These are phyloP conservation scores for Benincasa hispida DNA, from an alignment of 306 rosid genomes.

Conservation along the genomic window DNA sequence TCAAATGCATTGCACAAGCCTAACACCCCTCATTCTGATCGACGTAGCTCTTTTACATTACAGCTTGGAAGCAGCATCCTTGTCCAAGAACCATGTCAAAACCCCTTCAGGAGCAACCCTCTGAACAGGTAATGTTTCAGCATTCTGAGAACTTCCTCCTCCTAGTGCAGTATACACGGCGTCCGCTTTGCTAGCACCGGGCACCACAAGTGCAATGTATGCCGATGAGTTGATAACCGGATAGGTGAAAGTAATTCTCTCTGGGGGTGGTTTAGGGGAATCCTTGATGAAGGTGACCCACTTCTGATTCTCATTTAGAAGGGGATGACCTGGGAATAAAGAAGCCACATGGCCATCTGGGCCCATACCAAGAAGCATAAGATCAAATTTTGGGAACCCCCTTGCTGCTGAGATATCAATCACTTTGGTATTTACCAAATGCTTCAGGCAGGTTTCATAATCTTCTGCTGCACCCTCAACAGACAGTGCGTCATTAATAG, in stretches of 20 bases:
- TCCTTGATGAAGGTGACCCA: conserved; percentile 79
- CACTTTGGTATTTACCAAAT: conserved; percentile 37
- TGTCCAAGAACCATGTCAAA: conserved; percentile 80
- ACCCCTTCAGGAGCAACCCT: conserved; percentile 66
- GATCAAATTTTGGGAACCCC: conserved; percentile 86
- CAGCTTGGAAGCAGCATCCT: conserved; percentile 73
- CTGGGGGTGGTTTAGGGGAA: conserved; percentile 93
- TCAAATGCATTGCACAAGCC: neutral
- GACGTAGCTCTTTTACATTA: conserved; percentile 17
- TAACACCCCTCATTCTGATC: neutral
- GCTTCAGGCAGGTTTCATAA: conserved; percentile 57
- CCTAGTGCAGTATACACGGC: conserved; percentile 54
- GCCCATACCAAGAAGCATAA: conserved; percentile 93
- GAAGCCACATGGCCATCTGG: conserved; percentile 98
- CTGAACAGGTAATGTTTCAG: conserved; percentile 55
- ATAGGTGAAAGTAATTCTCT: conserved; percentile 76
- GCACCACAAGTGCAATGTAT: conserved; percentile 50
- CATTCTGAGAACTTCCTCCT: conserved; percentile 15
- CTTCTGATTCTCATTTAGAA: conserved; percentile 48
- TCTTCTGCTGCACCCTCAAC: conserved; percentile 94
- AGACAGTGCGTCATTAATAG: conserved; percentile 66
- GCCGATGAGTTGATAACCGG: conserved; percentile 81
- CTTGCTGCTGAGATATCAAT: conserved; percentile 31
- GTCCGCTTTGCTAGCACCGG: conserved; percentile 58
- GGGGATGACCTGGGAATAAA: conserved; percentile 88